Percentiles rank a stretch among this genome's conserved stretches.
phyloP scores from a whole-genome alignment of 805 yeast genomes.

The Pichia eremophila region DNA sequence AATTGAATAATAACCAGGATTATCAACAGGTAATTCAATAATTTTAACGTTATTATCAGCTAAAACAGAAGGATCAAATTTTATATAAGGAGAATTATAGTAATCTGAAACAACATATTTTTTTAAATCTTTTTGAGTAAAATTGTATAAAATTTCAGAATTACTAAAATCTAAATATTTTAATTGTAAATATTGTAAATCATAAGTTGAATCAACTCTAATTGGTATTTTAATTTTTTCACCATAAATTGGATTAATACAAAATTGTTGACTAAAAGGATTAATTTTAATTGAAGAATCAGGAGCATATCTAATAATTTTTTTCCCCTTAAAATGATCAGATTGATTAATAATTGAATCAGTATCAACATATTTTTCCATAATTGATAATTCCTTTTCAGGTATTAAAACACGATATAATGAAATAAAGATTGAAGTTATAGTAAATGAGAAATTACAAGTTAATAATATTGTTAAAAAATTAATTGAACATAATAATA shows the following conservation, averaged over 20 bases:
- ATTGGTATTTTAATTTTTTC: slow-evolving; percentile 50
- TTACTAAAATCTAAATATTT: slow-evolving; percentile 50
- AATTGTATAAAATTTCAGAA: slow-evolving; percentile 38
- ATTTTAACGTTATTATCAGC: slow-evolving; percentile 40
- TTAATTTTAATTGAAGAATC: slow-evolving; percentile 82
- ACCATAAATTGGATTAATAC: slow-evolving; percentile 37
- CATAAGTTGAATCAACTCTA: slow-evolving; percentile 69
- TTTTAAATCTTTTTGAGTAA: slow-evolving; percentile 47
- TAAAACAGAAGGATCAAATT: slow-evolving; percentile 11
- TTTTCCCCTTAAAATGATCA: slow-evolving; percentile 73
- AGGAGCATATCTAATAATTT: slow-evolving; percentile 80
- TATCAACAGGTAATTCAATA: slow-evolving; percentile 51
- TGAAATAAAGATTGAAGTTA: slow-evolving; percentile 21
- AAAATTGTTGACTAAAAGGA: slow-evolving; percentile 59
- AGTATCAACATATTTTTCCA: slow-evolving; percentile 27
- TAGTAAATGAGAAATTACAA: slow-evolving; percentile 39
- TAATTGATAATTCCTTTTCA: slow-evolving; percentile 24
- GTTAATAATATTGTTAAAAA: slow-evolving; percentile 45
- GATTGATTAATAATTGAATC: slow-evolving; percentile 34
- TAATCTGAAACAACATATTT: slow-evolving; percentile 23
- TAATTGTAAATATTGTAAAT: slow-evolving; percentile 58
- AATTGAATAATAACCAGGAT: slow-evolving; percentile 74
- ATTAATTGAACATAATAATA: slow-evolving; percentile 39
- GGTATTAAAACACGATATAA: slow-evolving; percentile 15
- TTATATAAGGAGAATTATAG: slow-evolving; percentile 12